Evolutionary conservation across 1,139 yeast species (phyloP), one percentile per base, ranked within the genome.

Genomic region (Wickerhamomyces sp.): DNA sequence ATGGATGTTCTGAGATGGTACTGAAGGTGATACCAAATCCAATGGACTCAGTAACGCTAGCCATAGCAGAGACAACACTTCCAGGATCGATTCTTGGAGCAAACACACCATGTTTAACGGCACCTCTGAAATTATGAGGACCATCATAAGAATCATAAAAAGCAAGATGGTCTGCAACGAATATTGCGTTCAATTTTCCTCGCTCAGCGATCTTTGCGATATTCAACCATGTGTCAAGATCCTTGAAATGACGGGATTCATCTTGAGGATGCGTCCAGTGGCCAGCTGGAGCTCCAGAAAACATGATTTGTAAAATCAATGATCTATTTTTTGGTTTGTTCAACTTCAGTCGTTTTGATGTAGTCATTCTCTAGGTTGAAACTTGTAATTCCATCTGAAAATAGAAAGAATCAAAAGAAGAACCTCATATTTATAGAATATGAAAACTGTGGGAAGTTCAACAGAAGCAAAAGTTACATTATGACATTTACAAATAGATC

Each of bases 141-240:
- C 69, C 69, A 41, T 64, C 57, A 44, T 61, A 67, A 9, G 64
- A 68, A 46, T 67, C 72, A 44, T 64, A 67, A 3, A 60, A 62
- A 5, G 68, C 70, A 22, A 66, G 49, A n/a, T 63, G 67, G 51
- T 68, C 73, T 15, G 72, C 72, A 38, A 68, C 51, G 46, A 68
- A 68, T n/a, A 68, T 39, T 4, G 65, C 64, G 43, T 64, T 63
- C 43, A 68, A 59, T 44, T 67, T 67, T 1, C 70, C 73, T 33
- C 53, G 52, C 40, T 68, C 73, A 31, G 67, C 55, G 8, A 60
- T 36, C 40, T 65, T 54, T 7, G 72, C 71, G 30, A 66, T 48
- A 31, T 66, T 48, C 4, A 58, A 58, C 72, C 72, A 68, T 45
- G 65, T 64, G 28, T 67, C 67, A 32, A 67, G 46, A 18, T 63